These are phyloP conservation scores for Withania somnifera DNA, from an alignment of 305 asterid genomes.

Conservation along the genomic window DNA sequence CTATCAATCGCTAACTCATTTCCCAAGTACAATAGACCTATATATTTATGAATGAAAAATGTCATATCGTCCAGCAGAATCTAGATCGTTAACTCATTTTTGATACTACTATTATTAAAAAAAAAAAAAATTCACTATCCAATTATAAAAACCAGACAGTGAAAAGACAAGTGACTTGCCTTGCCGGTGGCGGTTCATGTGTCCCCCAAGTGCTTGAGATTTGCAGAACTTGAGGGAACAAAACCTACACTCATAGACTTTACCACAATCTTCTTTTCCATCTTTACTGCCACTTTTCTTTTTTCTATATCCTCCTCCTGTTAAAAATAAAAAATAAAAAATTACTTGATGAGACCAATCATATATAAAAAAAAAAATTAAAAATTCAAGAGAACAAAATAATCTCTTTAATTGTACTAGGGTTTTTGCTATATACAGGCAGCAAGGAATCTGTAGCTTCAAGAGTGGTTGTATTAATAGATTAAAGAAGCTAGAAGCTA, in stretches of 20 bases:
- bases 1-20: no score
- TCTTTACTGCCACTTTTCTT: conserved; percentile 66
- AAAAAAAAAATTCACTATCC: not conserved
- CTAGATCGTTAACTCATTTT: not conserved
- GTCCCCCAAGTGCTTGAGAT: conserved; percentile 99
- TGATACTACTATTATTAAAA: not conserved
- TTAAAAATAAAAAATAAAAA: conserved; percentile 23
- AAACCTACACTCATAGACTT: conserved; percentile 94
- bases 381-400: not conserved
- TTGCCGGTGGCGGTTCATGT: conserved; percentile 99
- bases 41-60: not conserved
- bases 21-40: not conserved
- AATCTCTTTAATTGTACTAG: not conserved
- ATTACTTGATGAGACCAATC: conserved; percentile 37
- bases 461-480: no score
- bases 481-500: not conserved
- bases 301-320: conserved; percentile 41
- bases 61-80: not conserved
- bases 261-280: conserved; percentile 35
- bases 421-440: not conserved
- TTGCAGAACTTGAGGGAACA: conserved; percentile 99
- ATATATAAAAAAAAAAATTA: not conserved
- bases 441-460: not conserved
- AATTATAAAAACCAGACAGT: not conserved
- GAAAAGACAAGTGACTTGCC: conserved; percentile 27